These are phyloP conservation scores for Odontarrhena argentea DNA, from an alignment of 345 rosid genomes.

Conservation along the genomic window DNA sequence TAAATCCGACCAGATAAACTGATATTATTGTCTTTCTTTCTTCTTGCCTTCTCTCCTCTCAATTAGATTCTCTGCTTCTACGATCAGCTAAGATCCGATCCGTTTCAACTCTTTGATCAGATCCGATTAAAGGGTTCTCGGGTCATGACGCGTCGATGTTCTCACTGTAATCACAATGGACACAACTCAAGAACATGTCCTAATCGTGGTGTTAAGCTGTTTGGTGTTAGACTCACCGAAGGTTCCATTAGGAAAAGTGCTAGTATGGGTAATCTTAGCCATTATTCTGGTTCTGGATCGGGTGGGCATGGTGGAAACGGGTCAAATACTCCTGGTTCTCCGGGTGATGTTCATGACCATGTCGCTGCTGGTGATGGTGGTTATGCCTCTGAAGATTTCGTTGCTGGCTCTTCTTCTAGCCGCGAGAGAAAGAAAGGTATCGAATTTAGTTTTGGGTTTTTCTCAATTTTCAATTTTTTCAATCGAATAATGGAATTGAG, in stretches of 20 bases:
- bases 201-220: slow-evolving; percentile 89
- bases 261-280: slow-evolving; percentile 89
- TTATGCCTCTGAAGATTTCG: slow-evolving; percentile 94
- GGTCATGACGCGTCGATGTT: slow-evolving; percentile 90
- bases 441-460: slow-evolving; percentile 1
- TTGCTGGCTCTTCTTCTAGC: slow-evolving; percentile 88
- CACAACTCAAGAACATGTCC: slow-evolving; percentile 99
- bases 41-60: slow-evolving; percentile 8
- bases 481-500: neutral
- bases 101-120: slow-evolving; percentile 34
- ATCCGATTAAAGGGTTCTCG: slow-evolving; percentile 29
- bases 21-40: slow-evolving; percentile 39
- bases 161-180: slow-evolving; percentile 99
- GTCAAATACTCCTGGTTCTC: slow-evolving; percentile 61
- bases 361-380: slow-evolving; percentile 74
- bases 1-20: slow-evolving; percentile 43
- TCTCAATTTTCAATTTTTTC: neutral
- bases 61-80: slow-evolving; percentile 39
- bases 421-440: slow-evolving; percentile 95
- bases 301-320: slow-evolving; percentile 47
- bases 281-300: slow-evolving; percentile 62
- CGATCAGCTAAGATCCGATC: slow-evolving; percentile 45
- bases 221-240: slow-evolving; percentile 93
- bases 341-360: slow-evolving; percentile 69
- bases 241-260: slow-evolving; percentile 97